These are phyloP conservation scores for Aureobasidium melanogenum DNA, from an alignment of 2,329 filamentous ascomycete species.

Conservation along the genomic window DNA sequence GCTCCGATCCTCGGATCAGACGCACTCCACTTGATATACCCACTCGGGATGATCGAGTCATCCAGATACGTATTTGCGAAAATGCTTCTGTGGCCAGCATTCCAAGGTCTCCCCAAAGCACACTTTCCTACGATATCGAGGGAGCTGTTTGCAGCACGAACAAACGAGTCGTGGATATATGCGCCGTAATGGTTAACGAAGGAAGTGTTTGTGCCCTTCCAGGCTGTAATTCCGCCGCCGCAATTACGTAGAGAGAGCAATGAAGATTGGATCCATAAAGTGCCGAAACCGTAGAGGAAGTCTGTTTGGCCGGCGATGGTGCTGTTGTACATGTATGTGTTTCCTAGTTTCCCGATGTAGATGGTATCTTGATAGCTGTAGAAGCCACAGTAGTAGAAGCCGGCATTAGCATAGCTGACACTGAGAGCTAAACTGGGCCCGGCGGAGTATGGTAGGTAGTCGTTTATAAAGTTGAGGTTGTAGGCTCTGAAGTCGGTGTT, in stretches of 20 bases:
- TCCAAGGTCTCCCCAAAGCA: conserved; percentile 55
- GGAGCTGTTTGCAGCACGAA: conserved; percentile 47
- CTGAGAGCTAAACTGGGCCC: conserved; percentile 54
- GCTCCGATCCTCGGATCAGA: conserved; percentile 31
- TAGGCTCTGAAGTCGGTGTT: conserved; percentile 56
- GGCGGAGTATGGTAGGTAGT: conserved; percentile 42
- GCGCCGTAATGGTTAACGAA: conserved; percentile 59
- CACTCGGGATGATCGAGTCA: conserved; percentile 41
- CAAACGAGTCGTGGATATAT: conserved; percentile 49
- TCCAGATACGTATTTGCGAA: conserved; percentile 50
- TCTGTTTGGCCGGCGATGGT: conserved; percentile 58
- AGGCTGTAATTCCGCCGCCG: conserved; percentile 59
- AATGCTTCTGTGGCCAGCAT: conserved; percentile 47
- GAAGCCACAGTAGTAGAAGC: conserved; percentile 59
- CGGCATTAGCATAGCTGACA: conserved; percentile 54
- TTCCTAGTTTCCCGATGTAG: conserved; percentile 58
- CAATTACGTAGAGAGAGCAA: conserved; percentile 49
- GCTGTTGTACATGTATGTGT: conserved; percentile 53
- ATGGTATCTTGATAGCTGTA: conserved; percentile 62
- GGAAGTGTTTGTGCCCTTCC: conserved; percentile 60
- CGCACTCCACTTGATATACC: conserved; percentile 47
- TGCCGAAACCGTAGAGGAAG: conserved; percentile 61
- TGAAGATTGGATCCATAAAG: conserved; percentile 50
- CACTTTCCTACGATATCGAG: conserved; percentile 39
- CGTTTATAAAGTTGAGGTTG: conserved; percentile 58